A percentile compares a stretch with the other conserved stretches of the same genome.
Conservation (phyloP, 805 yeast genomes). For the Ogataea saltuana region DNA sequence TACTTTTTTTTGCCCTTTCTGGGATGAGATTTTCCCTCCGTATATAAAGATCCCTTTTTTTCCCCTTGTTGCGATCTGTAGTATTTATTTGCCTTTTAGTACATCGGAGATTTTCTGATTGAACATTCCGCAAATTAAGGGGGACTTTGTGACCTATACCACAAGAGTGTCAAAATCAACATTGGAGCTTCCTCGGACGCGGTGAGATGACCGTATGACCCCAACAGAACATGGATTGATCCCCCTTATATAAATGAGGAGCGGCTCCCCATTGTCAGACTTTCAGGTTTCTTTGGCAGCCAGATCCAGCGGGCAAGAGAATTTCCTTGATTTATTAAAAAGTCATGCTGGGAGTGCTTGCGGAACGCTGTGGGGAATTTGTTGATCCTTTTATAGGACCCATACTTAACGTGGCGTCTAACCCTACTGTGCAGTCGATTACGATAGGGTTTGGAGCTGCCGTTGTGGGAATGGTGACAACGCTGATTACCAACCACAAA, state of each 20-base stretch:
- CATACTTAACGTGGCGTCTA: conserved; percentile 9
- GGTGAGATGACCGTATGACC: too few species aligned
- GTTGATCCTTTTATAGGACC: conserved; percentile 8
- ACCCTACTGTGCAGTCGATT: conserved; percentile 20
- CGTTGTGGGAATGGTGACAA: conserved; percentile 20
- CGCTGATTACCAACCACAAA: conserved; percentile 13
- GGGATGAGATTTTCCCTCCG: not conserved
- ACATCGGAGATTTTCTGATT: too few species aligned
- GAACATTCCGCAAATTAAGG: not conserved
- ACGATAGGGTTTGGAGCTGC: conserved; percentile 24
- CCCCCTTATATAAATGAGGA: too few species aligned
- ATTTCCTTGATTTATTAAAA: not conserved
- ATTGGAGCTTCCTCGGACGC: too few species aligned
- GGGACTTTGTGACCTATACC: conserved; percentile 1
- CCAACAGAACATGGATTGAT: too few species aligned
- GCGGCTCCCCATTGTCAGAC: too few species aligned
- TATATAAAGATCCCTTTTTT: not conserved
- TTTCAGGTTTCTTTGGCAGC: too few species aligned
- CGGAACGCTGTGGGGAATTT: conserved; percentile 3
- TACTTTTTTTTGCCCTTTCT: conserved; percentile 1
- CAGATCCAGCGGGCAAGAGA: too few species aligned
- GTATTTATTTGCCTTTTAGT: not conserved
- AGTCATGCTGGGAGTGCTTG: not conserved
- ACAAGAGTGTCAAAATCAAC: not conserved
- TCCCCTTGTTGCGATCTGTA: not conserved